Percentiles rank a stretch among this genome's conserved stretches.
Conservation (phyloP, 2,329 filamentous ascomycete species). For the Curvularia sp. region DNA sequence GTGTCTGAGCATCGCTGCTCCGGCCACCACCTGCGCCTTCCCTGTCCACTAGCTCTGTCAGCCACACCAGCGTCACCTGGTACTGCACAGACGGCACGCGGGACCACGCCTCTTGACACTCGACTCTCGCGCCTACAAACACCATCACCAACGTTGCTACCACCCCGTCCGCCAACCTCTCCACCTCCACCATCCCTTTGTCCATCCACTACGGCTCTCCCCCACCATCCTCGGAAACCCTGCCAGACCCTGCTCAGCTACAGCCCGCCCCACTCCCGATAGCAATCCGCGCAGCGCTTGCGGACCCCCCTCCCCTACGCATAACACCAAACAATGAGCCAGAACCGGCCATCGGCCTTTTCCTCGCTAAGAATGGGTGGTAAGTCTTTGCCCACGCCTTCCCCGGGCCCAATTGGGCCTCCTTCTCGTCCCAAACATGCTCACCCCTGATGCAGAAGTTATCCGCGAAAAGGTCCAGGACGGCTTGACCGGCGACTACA, state of each 20-base stretch:
- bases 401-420: constrained; percentile 3
- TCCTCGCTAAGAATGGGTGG: constrained; percentile 93
- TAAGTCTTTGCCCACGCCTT: constrained; percentile 59
- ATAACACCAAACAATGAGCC: constrained; percentile 70
- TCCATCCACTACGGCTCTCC: constrained; percentile 63
- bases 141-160: background rate
- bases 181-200: background rate
- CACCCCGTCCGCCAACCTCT: background rate
- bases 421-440: constrained; percentile 24
- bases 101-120: constrained; percentile 33
- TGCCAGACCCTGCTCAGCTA: constrained; percentile 56
- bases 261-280: constrained; percentile 52
- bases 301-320: constrained; percentile 35
- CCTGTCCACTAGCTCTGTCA: constrained; percentile 25
- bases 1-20: constrained; percentile 24
- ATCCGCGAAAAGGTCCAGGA: constrained; percentile 99
- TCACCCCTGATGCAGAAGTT: constrained; percentile 71
- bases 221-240: constrained; percentile 45
- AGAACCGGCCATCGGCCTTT: constrained; percentile 91
- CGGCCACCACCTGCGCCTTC: constrained; percentile 28
- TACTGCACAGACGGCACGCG: constrained; percentile 31
- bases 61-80: constrained; percentile 32
- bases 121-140: constrained; percentile 24
- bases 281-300: constrained; percentile 46
- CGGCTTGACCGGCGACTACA: constrained; percentile 93